Conservation (phyloP, 139 green algal genomes). For the Mesostigma viride region DNA sequence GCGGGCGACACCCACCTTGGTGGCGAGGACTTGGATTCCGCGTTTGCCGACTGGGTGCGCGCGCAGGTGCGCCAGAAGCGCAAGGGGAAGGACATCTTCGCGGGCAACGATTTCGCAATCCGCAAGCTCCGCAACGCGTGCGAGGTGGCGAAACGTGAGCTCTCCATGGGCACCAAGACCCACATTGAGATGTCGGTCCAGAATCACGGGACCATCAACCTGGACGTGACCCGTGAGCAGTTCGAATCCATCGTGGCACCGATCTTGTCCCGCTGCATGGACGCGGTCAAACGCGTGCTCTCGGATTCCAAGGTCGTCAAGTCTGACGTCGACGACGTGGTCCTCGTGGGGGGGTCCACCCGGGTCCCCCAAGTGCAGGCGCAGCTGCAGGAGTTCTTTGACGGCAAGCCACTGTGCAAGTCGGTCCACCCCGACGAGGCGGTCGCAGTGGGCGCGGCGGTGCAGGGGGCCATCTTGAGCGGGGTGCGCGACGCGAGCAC, state of each 20-base stretch:
- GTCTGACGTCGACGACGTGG: conserved; percentile 41
- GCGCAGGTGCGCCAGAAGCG: conserved; percentile 2
- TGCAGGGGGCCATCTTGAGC: conserved; percentile 28
- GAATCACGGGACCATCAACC: conserved; percentile 13
- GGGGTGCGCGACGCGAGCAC: conserved; percentile 19
- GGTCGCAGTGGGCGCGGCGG: too few relatives aligned
- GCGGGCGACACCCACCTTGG: too few relatives aligned
- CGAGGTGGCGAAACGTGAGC: conserved; percentile 9
- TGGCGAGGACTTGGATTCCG: too few relatives aligned
- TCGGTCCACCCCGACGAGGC: too few relatives aligned
- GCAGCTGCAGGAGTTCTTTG: conserved; percentile 77
- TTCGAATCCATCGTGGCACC: conserved; percentile 22
- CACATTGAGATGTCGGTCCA: conserved; percentile 14
- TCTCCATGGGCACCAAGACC: conserved; percentile 8
- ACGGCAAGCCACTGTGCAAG: conserved; percentile 48
- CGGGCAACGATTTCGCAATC: neutral
- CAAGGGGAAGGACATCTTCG: neutral
- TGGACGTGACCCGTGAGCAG: conserved; percentile 5
- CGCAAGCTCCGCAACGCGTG: conserved; percentile 23
- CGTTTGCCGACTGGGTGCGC: conserved; percentile 13
- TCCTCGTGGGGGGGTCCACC: conserved; percentile 36
- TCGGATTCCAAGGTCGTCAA: conserved; percentile 5
- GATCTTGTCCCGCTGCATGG: conserved; percentile 21
- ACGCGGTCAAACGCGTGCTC: conserved; percentile 20
- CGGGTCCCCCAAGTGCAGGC: conserved; percentile 81